phyloP scores from a whole-genome alignment of 176 grass and related monocot species.

The Carex pumila region DNA sequence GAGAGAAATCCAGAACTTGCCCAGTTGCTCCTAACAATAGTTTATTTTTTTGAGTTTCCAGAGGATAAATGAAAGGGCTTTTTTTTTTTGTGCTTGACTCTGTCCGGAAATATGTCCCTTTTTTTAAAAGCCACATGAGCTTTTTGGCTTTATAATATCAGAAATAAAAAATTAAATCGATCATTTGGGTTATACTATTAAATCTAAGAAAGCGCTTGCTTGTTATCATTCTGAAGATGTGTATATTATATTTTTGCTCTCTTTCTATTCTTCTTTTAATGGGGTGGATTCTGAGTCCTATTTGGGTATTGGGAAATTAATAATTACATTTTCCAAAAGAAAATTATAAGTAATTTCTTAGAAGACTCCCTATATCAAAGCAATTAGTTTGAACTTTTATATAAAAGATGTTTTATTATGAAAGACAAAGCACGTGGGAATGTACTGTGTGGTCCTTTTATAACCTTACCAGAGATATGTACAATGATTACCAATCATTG shows the following conservation, averaged over 20 bases:
- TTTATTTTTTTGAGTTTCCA: neutral
- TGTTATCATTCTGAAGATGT: neutral
- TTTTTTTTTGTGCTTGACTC: neutral
- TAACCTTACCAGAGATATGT: neutral
- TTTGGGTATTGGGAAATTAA: neutral
- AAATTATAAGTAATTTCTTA: neutral
- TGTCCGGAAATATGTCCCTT: neutral
- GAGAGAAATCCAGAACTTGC: neutral
- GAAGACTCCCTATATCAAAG: neutral
- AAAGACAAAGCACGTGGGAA: neutral
- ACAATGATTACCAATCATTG: neutral
- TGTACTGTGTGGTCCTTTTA: neutral
- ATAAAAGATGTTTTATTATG: neutral
- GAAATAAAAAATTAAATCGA: neutral
- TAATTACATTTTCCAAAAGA: neutral
- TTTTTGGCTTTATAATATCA: neutral
- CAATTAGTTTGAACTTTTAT: neutral
- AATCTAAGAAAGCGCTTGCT: neutral
- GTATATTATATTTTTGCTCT: neutral
- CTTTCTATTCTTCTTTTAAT: neutral
- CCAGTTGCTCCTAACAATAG: neutral
- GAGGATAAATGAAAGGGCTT: neutral
- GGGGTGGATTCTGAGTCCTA: neutral
- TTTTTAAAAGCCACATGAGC: neutral
- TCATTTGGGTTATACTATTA: neutral